Evolutionary conservation across 2,329 filamentous ascomycete species (phyloP).

Genomic region (Daldinia sp.): DNA sequence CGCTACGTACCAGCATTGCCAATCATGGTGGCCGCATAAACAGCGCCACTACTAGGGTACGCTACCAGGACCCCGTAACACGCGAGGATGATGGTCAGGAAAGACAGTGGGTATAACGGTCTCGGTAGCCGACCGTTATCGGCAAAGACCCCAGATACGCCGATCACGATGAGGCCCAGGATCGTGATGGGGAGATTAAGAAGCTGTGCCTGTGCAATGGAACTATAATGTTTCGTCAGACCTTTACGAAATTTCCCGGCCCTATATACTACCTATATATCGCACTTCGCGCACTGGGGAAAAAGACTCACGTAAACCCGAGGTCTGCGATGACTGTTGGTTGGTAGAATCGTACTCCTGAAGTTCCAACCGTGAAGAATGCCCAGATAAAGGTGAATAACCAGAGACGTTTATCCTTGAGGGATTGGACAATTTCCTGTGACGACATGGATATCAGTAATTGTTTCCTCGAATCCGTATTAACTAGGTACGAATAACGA

Average conservation of each 20-base stretch:
- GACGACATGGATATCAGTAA: not conserved
- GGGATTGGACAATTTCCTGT: constrained; percentile 48
- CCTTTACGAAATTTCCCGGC: not conserved
- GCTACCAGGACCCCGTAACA: constrained; percentile 57
- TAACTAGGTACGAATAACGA: not conserved
- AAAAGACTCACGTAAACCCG: constrained; percentile 50
- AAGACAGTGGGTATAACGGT: constrained; percentile 54
- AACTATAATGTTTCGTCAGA: constrained; percentile 39
- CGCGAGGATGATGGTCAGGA: constrained; percentile 53
- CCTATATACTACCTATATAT: too few species aligned
- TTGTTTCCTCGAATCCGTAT: not conserved
- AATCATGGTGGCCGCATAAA: constrained; percentile 58
- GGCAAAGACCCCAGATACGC: constrained; percentile 52
- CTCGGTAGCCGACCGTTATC: constrained; percentile 54
- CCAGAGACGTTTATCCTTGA: constrained; percentile 54
- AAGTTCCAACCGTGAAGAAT: constrained; percentile 55
- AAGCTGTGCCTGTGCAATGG: constrained; percentile 56
- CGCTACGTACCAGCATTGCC: constrained; percentile 45
- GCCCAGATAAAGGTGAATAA: constrained; percentile 57
- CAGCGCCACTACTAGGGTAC: constrained; percentile 55
- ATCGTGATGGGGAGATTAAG: constrained; percentile 58
- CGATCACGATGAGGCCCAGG: constrained; percentile 53
- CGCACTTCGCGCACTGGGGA: not conserved
- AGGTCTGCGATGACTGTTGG: constrained; percentile 52
- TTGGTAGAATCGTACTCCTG: constrained; percentile 54